Conservation (phyloP, 371 early-diverging fungal species). For the Apophysomyces variabilis region DNA sequence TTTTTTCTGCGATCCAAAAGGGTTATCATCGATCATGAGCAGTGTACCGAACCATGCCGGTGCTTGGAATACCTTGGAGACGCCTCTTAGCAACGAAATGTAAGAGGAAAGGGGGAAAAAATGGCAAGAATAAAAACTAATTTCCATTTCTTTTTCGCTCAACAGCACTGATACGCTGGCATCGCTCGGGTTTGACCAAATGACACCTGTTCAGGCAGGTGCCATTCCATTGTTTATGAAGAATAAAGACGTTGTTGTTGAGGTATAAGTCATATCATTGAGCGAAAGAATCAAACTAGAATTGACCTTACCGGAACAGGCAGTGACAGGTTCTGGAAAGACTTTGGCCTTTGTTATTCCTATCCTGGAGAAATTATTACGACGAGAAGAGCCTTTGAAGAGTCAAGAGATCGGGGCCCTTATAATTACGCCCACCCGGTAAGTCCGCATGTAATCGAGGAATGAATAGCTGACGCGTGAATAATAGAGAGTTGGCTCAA, state of each 20-base stretch:
- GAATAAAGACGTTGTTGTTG: conserved; percentile 98
- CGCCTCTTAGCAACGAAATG: conserved; percentile 43
- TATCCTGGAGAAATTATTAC: conserved; percentile 83
- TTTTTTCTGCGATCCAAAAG: background rate
- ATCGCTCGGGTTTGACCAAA: conserved; percentile 45
- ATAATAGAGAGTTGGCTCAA: conserved; percentile 86
- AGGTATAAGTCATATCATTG: conserved; percentile 53
- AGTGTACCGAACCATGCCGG: conserved; percentile 44
- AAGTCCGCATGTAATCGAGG: conserved; percentile 5
- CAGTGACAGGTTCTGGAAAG: conserved; percentile 99
- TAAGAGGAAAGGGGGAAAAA: conserved; percentile 19
- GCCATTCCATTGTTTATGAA: conserved; percentile 89
- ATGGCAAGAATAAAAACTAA: background rate
- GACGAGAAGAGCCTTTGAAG: conserved; percentile 61
- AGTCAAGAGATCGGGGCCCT: conserved; percentile 87
- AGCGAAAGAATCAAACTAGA: conserved; percentile 23
- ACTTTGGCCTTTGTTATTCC: conserved; percentile 98
- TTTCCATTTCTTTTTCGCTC: background rate
- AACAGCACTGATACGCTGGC: conserved; percentile 37
- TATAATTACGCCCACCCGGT: conserved; percentile 94
- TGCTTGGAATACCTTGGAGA: conserved; percentile 38
- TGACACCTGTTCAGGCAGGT: conserved; percentile 64
- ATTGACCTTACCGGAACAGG: conserved; percentile 52
- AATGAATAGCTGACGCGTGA: no score
- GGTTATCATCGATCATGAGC: conserved; percentile 22